Conservation (phyloP, 1,284 basidiomycete genomes). For the Moniliella sp. region DNA sequence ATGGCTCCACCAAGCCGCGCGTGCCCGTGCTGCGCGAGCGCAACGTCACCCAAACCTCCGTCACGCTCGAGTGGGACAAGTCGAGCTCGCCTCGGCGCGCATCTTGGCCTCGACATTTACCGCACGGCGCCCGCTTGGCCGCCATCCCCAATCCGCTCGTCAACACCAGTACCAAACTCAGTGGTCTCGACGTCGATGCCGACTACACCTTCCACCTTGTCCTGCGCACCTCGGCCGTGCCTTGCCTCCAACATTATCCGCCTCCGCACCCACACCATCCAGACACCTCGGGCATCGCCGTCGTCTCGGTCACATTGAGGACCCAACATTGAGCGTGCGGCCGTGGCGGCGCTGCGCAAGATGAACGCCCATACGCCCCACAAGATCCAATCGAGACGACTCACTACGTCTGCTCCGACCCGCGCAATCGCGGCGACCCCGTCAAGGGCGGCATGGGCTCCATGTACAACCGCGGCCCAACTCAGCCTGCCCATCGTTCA, state of each 20-base stretch:
- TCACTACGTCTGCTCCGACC: constrained; percentile 22
- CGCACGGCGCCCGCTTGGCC: constrained; percentile 25
- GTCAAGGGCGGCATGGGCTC: constrained; percentile 1
- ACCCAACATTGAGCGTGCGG: constrained; percentile 10
- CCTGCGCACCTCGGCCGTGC: constrained; percentile 25
- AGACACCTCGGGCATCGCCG: constrained; percentile 25
- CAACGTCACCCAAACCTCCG: constrained; percentile 28
- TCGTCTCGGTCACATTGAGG: constrained; percentile 21
- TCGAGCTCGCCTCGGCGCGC: constrained; percentile 18
- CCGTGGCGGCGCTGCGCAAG: constrained; percentile 12
- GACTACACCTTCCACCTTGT: constrained; percentile 32
- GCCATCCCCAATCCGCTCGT: constrained; percentile 25
- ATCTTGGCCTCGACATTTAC: constrained; percentile 27
- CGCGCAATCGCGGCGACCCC: constrained; percentile 9
- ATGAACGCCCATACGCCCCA: constrained; percentile 52
- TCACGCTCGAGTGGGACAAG: constrained; percentile 30
- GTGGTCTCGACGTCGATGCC: constrained; percentile 23
- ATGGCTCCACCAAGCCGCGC: constrained; percentile 18
- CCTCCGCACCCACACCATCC: constrained; percentile 24
- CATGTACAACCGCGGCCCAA: constrained; percentile 17
- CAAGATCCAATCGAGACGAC: constrained; percentile 55
- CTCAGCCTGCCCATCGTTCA: constrained; percentile 29
- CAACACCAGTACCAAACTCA: constrained; percentile 28
- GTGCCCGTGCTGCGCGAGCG: constrained; percentile 10
- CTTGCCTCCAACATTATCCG: constrained; percentile 16